Base-by-base conservation (phyloP, 140 eudicot genomes). In the Oenanthe javanica region DNA sequence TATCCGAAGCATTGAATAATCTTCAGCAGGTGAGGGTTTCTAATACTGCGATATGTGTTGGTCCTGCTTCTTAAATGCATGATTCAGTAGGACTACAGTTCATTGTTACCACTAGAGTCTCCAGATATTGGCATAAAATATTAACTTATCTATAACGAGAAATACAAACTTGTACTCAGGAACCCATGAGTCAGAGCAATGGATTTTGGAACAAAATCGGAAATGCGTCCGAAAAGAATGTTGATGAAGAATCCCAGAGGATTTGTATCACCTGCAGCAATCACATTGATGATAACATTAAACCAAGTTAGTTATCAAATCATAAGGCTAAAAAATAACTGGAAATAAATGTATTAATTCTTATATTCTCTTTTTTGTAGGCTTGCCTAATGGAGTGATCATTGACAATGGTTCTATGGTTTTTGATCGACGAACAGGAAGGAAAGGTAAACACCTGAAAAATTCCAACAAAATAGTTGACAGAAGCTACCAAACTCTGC, bases 401-500 rank as follows among this genome's bases (percentile, higher is more conserved):
- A 72, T 73, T 48, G 81, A 79, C 42, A 83, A 79, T 81, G 93
- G 81, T 31, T 78, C 73, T 55, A 51, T 76, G 36, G 43, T 59
- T 76, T 79, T 85, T 76, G 93, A 89, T 16, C 87, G 84, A 11
- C 87, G 89, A 77, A 51, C 89, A 19, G 93, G 96, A 72, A 91
- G 97, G 86, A 91, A 86, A 84, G 79, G 89, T 72, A 87, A 86
- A 79, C 91, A 97, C 67, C 89, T 82, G 78, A 90, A 84, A 77
- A 88, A 79, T 81, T 77, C 87, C 13, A 75, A 91, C 76, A 94
- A 86, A 86, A 71, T 76, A 27, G 46, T 78, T 50, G 92, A 87
- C 76, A 93, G 86, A 73, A 81, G 85, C 80, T 77, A 67, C 81
- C 91, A 82, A 46, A 76, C 84, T 42, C 77, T 83, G 79, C 63